Percentiles rank a stretch among this genome's conserved stretches.
phyloP scores from a whole-genome alignment of 371 early-diverging fungal genomes.

The Coemansia sp. region DNA sequence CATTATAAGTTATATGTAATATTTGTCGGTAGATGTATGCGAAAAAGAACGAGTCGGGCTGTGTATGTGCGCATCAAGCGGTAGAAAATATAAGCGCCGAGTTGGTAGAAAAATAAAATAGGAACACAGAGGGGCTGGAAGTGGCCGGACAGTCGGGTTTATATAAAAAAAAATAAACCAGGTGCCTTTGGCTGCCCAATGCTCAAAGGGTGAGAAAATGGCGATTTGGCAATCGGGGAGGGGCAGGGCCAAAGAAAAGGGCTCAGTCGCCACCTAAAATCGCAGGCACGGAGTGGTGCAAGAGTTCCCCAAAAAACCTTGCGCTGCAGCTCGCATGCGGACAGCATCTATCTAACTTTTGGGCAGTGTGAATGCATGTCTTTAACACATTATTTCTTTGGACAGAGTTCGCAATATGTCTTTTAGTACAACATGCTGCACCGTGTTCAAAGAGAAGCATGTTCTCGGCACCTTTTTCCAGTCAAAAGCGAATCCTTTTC shows the following conservation, averaged over 20 bases:
- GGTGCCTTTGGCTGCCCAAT: not conserved
- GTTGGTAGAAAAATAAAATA: not conserved
- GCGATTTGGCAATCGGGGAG: constrained; percentile 4
- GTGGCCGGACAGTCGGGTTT: not conserved
- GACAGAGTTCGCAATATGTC: too few species aligned
- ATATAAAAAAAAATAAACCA: not conserved
- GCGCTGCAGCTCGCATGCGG: not conserved
- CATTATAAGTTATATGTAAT: constrained; percentile 8
- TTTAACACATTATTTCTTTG: not conserved
- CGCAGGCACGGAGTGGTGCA: not conserved
- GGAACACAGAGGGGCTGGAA: not conserved
- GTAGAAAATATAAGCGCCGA: not conserved
- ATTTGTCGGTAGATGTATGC: not conserved
- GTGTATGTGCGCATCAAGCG: not conserved
- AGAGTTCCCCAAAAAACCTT: not conserved
- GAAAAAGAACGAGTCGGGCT: not conserved
- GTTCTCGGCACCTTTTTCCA: not conserved
- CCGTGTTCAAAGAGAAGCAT: not conserved
- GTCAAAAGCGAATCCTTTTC: not conserved
- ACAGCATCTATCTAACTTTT: not conserved
- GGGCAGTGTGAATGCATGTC: not conserved
- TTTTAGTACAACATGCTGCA: not conserved
- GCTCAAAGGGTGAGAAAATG: constrained; percentile 4
- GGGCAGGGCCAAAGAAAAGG: not conserved
- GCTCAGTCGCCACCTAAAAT: not conserved